Evolutionary conservation across 768 basidiomycete genomes (phyloP), one percentile per base, ranked within the genome.

Genomic region (Inosperma sp.): DNA sequence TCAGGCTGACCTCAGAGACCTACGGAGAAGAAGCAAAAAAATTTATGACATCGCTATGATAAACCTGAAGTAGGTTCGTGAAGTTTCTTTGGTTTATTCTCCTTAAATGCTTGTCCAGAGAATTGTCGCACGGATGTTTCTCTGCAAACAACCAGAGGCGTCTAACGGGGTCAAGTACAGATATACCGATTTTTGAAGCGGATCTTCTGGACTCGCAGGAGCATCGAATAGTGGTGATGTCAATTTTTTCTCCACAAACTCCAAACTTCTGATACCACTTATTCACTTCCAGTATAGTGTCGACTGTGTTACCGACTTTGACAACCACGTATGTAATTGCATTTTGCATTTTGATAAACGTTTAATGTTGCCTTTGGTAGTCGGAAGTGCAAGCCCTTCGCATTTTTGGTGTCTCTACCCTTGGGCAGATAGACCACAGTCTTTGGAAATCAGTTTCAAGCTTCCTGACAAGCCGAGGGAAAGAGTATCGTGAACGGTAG

Each of bases 71-170:
- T 82, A 39, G 17, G 72, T 61, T 19, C 9, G 16, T 9, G 6
- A 5, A 6, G 31, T 42, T 37, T 21, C 21, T 10, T 23, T 35
- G 3, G 27, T 2, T 19, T 48, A 8, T 13, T 14, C 31, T 27
- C 41, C n/a, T n/a, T n/a, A 14, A 43, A 42, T 17, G 10, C 8
- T 16, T n/a, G 43, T 30, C 7, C 33, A 86, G 85, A 59, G 79
- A 85, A 46, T 69, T 87, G 4, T 87, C 84, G 0, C 72, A 75
- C 2, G 84, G 84, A 0, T 74, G 78, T 46, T 86, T 86, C 56
- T 83, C 82, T 2, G 67, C 70, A 7, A 77, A 82, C 46, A 86
- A 86, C 52, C 81, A 85, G 51, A 82, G 82, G 62, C 62, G 72
- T 5, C 64, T 86, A 8, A 77, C 69, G 9, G 72, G 72, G 0